These are phyloP conservation scores for Sungouiella thailandica DNA, from an alignment of 805 yeast genomes.

Conservation along the genomic window DNA sequence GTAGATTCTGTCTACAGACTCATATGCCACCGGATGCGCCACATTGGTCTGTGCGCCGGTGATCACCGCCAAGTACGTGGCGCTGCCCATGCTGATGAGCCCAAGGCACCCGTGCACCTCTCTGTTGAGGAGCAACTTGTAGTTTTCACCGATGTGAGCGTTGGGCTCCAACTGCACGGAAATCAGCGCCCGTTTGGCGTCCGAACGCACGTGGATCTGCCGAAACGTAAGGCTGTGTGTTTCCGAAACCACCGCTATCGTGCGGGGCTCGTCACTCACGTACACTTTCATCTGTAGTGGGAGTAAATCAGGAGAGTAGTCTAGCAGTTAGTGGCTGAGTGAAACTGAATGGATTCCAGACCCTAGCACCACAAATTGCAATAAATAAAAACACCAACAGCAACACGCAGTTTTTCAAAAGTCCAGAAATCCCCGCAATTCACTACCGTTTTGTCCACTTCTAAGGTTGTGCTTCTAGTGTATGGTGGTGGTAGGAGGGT, in stretches of 20 bases:
- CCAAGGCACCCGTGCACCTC: slow-evolving; percentile 73
- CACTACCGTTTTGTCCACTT: too few relatives aligned
- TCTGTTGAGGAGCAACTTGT: slow-evolving; percentile 29
- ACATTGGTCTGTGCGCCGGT: slow-evolving; percentile 65
- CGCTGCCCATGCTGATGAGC: slow-evolving; percentile 60
- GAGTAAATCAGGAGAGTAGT: too few relatives aligned
- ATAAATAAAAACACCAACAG: too few relatives aligned
- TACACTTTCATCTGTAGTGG: slow-evolving; percentile 13
- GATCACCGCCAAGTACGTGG: slow-evolving; percentile 72
- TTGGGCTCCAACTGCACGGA: slow-evolving; percentile 44
- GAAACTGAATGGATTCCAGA: too few relatives aligned
- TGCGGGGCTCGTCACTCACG: slow-evolving; percentile 12
- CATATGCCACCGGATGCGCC: slow-evolving; percentile 77
- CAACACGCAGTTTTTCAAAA: too few relatives aligned
- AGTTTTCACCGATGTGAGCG: slow-evolving; percentile 32
- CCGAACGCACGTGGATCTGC: slow-evolving; percentile 2
- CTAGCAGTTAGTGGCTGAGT: too few relatives aligned
- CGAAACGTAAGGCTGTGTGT: slow-evolving; percentile 14
- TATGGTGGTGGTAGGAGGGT: too few relatives aligned
- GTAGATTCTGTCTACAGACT: slow-evolving; percentile 72
- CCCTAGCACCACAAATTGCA: too few relatives aligned
- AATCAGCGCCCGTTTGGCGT: slow-evolving; percentile 25
- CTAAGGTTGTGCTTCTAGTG: too few relatives aligned
- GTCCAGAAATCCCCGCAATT: too few relatives aligned
- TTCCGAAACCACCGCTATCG: slow-evolving; percentile 12